These are phyloP conservation scores for Paraurostyla sp. DNA, from an alignment of 73 alveolate species.

Conservation along the genomic window DNA sequence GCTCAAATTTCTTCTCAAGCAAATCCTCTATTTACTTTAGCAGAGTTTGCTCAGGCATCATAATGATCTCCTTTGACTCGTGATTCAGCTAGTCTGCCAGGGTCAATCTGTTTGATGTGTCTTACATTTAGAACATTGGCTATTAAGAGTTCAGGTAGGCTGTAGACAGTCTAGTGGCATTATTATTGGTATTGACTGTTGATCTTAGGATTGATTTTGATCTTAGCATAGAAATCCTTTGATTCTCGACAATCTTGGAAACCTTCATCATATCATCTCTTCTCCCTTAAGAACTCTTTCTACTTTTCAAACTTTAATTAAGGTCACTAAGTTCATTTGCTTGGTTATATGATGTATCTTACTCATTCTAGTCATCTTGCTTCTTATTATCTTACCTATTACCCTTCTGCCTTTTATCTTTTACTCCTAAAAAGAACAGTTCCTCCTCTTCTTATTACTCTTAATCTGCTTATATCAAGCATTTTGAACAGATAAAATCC, in stretches of 20 bases:
- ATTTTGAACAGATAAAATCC: slow-evolving; percentile 19
- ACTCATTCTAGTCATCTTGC: neutral
- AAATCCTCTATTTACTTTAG: slow-evolving; percentile 29
- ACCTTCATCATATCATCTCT: no score
- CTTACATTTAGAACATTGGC: neutral
- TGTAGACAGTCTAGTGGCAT: neutral
- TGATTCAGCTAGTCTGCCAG: slow-evolving; percentile 17
- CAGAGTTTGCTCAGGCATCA: slow-evolving; percentile 51
- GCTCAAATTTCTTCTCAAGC: slow-evolving; percentile 39
- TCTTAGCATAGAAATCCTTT: neutral
- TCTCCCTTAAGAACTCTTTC: no score
- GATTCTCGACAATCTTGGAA: no score
- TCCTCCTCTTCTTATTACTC: neutral
- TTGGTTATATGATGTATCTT: no score
- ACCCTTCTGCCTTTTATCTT: neutral
- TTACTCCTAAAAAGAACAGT: neutral
- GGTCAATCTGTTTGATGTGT: neutral
- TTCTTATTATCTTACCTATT: neutral
- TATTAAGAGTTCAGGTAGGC: no score
- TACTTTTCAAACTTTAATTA: no score
- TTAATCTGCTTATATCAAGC: slow-evolving; percentile 1
- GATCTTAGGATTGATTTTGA: neutral
- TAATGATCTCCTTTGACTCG: slow-evolving; percentile 50
- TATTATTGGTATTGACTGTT: neutral
- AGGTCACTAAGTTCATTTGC: no score